A percentile compares a stretch with the other conserved stretches of the same genome.
These are phyloP conservation scores for Didymella pinodella DNA, from an alignment of 2,329 filamentous ascomycete genomes.

Conservation along the genomic window DNA sequence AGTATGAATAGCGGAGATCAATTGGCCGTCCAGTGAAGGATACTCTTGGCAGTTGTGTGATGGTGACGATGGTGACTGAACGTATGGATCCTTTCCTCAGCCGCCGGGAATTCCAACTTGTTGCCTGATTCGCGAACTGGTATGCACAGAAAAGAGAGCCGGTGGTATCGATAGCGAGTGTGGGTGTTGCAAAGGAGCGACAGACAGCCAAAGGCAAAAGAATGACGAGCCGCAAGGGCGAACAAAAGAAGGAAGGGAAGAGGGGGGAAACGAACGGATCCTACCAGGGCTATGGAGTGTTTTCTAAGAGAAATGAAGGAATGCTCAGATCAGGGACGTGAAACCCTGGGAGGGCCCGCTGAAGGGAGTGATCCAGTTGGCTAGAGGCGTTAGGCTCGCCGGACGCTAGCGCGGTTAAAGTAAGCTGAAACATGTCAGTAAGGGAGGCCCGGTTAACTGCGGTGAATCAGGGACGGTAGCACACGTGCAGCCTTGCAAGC, in stretches of 20 bases:
- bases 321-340: slow-evolving; percentile 48
- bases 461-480: slow-evolving; percentile 25
- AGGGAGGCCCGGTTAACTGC: slow-evolving; percentile 30
- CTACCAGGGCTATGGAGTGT: slow-evolving; percentile 38
- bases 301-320: slow-evolving; percentile 50
- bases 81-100: slow-evolving; percentile 29
- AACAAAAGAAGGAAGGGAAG: slow-evolving; percentile 32
- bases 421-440: slow-evolving; percentile 45
- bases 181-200: slow-evolving; percentile 37
- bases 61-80: slow-evolving; percentile 16
- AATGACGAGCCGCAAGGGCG: slow-evolving; percentile 40
- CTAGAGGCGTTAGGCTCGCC: slow-evolving; percentile 20
- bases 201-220: slow-evolving; percentile 33
- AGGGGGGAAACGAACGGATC: slow-evolving; percentile 39
- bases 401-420: slow-evolving; percentile 36
- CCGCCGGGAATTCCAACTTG: slow-evolving; percentile 40
- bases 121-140: slow-evolving; percentile 22
- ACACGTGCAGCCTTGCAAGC: slow-evolving; percentile 31
- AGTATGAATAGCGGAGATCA: slow-evolving; percentile 10
- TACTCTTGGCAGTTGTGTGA: slow-evolving; percentile 13
- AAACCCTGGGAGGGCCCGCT: slow-evolving; percentile 41
- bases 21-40: slow-evolving; percentile 17
- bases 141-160: slow-evolving; percentile 44
- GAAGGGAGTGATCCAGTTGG: slow-evolving; percentile 35
- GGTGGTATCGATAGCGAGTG: slow-evolving; percentile 39